Base-by-base conservation (phyloP, 78 protist genomes). In the Salpingoeca rosetta region DNA sequence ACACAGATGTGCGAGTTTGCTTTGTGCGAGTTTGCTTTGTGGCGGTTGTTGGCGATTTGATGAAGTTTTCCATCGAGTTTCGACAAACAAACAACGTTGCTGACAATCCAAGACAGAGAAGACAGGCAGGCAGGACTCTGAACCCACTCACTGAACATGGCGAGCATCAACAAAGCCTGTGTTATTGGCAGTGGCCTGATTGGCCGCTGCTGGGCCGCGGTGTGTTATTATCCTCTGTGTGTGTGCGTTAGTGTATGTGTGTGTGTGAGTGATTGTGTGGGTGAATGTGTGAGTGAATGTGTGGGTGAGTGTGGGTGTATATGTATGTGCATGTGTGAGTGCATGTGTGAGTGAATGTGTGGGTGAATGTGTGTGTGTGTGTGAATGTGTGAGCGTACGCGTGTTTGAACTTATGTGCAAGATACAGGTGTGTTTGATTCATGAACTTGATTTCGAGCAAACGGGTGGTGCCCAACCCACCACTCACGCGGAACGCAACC, bases 151-250 rank as follows among this genome's bases (percentile, higher is more conserved):
- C 31, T 51, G 65, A 51, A 22, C 31, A 17, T 17, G 31, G 65
- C 7, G 65, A 51, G 7, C 65, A 51, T 22, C 31, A 17, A 17
- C 65, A 51, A 51, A 51, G 81, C 3, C 3, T 22, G 36, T 2
- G 12, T 26, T 24, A 22, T 41, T 7, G 26, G 2, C 35, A 41
- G 56, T 28, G 81, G 81, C 1, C 44, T 77, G n/a, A 41, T 77
- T 26, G 81, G 81, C 28, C 81, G 81, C 51, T 77, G 81, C 51
- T 77, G 81, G 81, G 81, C 81, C 56, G 0, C n/a, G 12, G 81
- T 77, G 35, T 3, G 81, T 38, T 1, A 17, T 37, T 3, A 25
- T 25, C 43, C 43, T 26, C 28, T 42, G 2, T 2, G 25, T 3
- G 80, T 17, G 38, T 38, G 43, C 25, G 17, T 31, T 26, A 17